A percentile compares a stretch with the other conserved stretches of the same genome.
Evolutionary conservation across 768 basidiomycete genomes (phyloP).

Genomic region (Boletus rex-veris): DNA sequence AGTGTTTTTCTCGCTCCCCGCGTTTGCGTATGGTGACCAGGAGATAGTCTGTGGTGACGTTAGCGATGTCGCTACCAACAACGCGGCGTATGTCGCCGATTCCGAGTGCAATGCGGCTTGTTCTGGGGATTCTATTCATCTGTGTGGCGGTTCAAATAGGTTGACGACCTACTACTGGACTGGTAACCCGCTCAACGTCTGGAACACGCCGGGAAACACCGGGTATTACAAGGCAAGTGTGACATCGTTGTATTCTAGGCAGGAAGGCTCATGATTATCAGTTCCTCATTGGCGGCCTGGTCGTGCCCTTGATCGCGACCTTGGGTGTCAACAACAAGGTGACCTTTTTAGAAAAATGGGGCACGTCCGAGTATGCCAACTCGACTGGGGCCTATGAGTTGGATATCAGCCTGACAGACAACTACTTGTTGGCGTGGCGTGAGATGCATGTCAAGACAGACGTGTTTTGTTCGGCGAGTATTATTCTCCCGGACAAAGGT

Average conservation of each 20-base stretch:
- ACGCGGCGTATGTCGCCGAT: slow-evolving; percentile 32
- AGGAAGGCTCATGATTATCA: slow-evolving; percentile 15
- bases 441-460: slow-evolving; percentile 74
- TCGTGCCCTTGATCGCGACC: slow-evolving; percentile 72
- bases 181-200: slow-evolving; percentile 47
- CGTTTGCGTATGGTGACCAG: neutral
- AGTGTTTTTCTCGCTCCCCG: neutral
- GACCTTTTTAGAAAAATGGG: slow-evolving; percentile 71
- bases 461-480: slow-evolving; percentile 73
- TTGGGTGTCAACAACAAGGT: slow-evolving; percentile 81
- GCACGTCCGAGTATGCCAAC: slow-evolving; percentile 59
- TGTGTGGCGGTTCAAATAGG: slow-evolving; percentile 60
- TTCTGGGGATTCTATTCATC: slow-evolving; percentile 64
- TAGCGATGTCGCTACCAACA: slow-evolving; percentile 43
- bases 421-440: slow-evolving; percentile 56
- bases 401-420: slow-evolving; percentile 53
- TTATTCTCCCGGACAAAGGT: slow-evolving; percentile 72
- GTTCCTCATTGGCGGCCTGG: slow-evolving; percentile 53
- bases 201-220: slow-evolving; percentile 62
- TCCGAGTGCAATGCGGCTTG: slow-evolving; percentile 50
- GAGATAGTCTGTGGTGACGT: slow-evolving; percentile 66
- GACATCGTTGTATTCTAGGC: neutral
- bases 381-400: slow-evolving; percentile 79
- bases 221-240: slow-evolving; percentile 65
- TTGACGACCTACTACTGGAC: slow-evolving; percentile 55